Conservation (phyloP, 176 grass and related monocot species). For the bread wheat (Triticum aestivum) region DNA sequence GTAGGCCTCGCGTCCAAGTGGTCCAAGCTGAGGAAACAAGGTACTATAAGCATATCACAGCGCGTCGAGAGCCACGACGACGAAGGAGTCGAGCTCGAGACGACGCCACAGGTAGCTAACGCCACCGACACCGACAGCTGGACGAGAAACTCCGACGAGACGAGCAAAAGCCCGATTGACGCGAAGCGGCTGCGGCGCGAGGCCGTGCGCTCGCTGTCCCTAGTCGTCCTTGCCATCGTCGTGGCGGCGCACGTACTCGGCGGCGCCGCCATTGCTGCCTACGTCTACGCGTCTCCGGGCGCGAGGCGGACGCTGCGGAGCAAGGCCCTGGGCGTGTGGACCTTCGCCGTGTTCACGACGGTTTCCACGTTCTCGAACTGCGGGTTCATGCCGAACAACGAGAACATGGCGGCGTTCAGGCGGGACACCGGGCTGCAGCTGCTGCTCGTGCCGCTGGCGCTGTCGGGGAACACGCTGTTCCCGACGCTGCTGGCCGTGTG, state of each 20-base stretch:
- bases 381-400: slow-evolving; percentile 65
- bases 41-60: background rate
- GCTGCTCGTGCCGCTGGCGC: slow-evolving; percentile 46
- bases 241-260: slow-evolving; percentile 33
- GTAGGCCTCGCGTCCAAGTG: slow-evolving; percentile 34
- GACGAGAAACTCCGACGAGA: background rate
- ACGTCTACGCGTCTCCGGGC: slow-evolving; percentile 20
- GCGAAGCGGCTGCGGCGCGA: slow-evolving; percentile 18
- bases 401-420: slow-evolving; percentile 60
- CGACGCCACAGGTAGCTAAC: background rate
- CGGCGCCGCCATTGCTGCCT: slow-evolving; percentile 25
- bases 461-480: slow-evolving; percentile 54
- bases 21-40: slow-evolving; percentile 23
- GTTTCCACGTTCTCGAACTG: slow-evolving; percentile 68
- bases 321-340: slow-evolving; percentile 44
- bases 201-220: slow-evolving; percentile 33
- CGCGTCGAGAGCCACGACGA: slow-evolving; percentile 21
- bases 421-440: slow-evolving; percentile 54
- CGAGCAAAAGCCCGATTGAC: background rate
- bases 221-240: slow-evolving; percentile 42
- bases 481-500: slow-evolving; percentile 36
- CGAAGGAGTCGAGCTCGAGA: background rate
- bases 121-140: background rate
- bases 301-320: slow-evolving; percentile 36
- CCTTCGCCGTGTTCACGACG: slow-evolving; percentile 60